These are phyloP conservation scores for Aphanomyces cochlioides DNA, from an alignment of 352 stramenopile genomes.

Conservation along the genomic window DNA sequence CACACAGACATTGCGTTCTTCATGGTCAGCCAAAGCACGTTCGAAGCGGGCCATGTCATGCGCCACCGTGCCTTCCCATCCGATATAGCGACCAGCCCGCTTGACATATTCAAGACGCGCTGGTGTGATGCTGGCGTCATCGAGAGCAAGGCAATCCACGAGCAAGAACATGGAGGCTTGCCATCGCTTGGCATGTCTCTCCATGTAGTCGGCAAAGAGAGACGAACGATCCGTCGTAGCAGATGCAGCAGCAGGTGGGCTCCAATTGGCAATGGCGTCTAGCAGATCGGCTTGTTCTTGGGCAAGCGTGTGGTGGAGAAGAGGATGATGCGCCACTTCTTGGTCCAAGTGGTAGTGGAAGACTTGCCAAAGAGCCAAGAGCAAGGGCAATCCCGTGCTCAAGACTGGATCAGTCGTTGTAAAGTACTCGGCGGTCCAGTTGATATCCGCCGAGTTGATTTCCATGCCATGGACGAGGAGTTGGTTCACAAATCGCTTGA, in stretches of 20 bases:
- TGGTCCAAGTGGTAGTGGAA: slow-evolving; percentile 84
- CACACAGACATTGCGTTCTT: slow-evolving; percentile 70
- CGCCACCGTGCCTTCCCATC: slow-evolving; percentile 80
- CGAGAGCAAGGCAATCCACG: slow-evolving; percentile 64
- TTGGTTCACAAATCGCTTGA: slow-evolving; percentile 45
- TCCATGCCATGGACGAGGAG: slow-evolving; percentile 41
- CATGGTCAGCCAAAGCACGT: slow-evolving; percentile 51
- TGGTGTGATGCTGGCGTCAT: slow-evolving; percentile 53
- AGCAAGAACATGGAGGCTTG: slow-evolving; percentile 75
- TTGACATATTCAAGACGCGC: slow-evolving; percentile 57
- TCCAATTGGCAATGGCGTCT: slow-evolving; percentile 40
- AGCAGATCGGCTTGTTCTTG: slow-evolving; percentile 60
- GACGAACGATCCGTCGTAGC: neutral
- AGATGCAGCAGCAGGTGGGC: neutral
- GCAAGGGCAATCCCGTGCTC: slow-evolving; percentile 63
- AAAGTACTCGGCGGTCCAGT: slow-evolving; percentile 47
- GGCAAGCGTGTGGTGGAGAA: slow-evolving; percentile 50
- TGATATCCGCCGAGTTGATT: slow-evolving; percentile 44
- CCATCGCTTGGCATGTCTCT: slow-evolving; percentile 71
- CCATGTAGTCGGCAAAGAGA: slow-evolving; percentile 57
- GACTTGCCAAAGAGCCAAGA: slow-evolving; percentile 74
- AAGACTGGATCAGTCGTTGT: slow-evolving; percentile 36
- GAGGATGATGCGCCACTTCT: slow-evolving; percentile 56
- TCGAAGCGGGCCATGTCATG: slow-evolving; percentile 71
- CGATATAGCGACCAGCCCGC: slow-evolving; percentile 75